Evolutionary conservation across 2,329 filamentous ascomycete species (phyloP).

Genomic region (Aspergillus sp.): DNA sequence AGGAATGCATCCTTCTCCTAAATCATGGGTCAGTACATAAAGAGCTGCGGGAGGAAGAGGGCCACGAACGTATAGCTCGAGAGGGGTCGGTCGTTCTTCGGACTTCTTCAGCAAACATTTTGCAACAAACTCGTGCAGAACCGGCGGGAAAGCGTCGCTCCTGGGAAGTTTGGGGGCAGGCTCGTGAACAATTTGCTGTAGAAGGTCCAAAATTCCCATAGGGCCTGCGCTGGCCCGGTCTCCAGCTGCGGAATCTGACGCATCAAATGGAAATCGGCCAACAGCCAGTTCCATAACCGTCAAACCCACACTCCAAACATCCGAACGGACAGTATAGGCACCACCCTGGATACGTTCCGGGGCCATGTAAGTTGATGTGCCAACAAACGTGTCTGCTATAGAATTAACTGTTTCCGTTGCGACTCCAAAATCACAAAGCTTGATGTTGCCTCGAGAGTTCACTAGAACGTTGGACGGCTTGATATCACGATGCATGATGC

Average conservation of each 20-base stretch:
- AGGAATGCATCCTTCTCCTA: slow-evolving; percentile 92
- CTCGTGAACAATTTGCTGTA: slow-evolving; percentile 97
- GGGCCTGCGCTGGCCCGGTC: slow-evolving; percentile 68
- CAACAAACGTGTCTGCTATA: slow-evolving; percentile 96
- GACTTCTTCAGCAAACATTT: slow-evolving; percentile 92
- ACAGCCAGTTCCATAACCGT: slow-evolving; percentile 97
- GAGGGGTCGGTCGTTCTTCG: slow-evolving; percentile 83
- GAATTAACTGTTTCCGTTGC: slow-evolving; percentile 97
- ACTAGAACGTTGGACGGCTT: slow-evolving; percentile 97
- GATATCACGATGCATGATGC: slow-evolving; percentile 99
- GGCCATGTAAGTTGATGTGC: slow-evolving; percentile 98
- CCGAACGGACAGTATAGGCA: slow-evolving; percentile 95
- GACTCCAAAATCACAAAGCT: slow-evolving; percentile 98
- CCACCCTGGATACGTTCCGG: slow-evolving; percentile 96
- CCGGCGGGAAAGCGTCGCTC: slow-evolving; percentile 94
- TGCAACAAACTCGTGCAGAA: slow-evolving; percentile 94
- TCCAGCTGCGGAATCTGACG: slow-evolving; percentile 74
- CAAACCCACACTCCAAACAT: slow-evolving; percentile 97
- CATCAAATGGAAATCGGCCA: slow-evolving; percentile 91
- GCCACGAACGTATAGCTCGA: slow-evolving; percentile 79
- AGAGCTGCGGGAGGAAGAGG: not conserved
- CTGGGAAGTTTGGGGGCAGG: slow-evolving; percentile 90
- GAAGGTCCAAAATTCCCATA: slow-evolving; percentile 89
- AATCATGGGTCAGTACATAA: slow-evolving; percentile 23
- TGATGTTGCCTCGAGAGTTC: slow-evolving; percentile 91